Base-by-base conservation (phyloP, 805 yeast genomes). In the Cyberlindnera bimundalis region DNA sequence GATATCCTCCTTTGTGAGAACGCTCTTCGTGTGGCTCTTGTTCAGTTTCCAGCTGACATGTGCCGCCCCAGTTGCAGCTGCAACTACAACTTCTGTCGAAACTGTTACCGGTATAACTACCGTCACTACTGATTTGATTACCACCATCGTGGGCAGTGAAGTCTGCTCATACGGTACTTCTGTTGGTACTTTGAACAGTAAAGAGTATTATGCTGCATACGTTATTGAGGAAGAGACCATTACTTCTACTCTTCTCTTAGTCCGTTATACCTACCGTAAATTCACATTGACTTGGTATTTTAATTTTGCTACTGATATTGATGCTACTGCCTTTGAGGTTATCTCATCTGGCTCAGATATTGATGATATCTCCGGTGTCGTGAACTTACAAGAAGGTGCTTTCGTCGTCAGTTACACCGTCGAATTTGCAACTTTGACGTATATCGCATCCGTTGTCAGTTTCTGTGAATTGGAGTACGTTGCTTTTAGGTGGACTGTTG, bases 381-480 rank as follows among this genome's bases (percentile, higher is more conserved):
- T 23, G n/a, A 32, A 32, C n/a, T 23, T 32, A 13, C 9, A 32
- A 11, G 35, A 32, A 14, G 35, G 35, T 23, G 26, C 35, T 4
- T 21, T 23, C 28, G 23, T 32, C 15, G 28, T 32, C 13, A 15
- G 14, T 24, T 32, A 32, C 14, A 21, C 20, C 6, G 35, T 15
- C 13, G 23, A 8, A n/a, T 21, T 32, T 19, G 6, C 26, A 3
- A 4, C 17, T 8, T 8, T 23, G 2, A 32, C 28, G 6, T 14
- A 11, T 11, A 7, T 32, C 14, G 28, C n/a, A 5, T 27, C 21
- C 11, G 19, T 32, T 4, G 19, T n/a, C 6, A 21, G n/a, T 10
- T 32, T 32, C 35, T 32, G 35, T 23, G n/a, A 21, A 15, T 18
- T n/a, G 21, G 35, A 32, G 19, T 32, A 32, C 28, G 35, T 23